Evolutionary conservation across 108 stramenopile species (phyloP).

Genomic region (Cylindrotheca closterium): DNA sequence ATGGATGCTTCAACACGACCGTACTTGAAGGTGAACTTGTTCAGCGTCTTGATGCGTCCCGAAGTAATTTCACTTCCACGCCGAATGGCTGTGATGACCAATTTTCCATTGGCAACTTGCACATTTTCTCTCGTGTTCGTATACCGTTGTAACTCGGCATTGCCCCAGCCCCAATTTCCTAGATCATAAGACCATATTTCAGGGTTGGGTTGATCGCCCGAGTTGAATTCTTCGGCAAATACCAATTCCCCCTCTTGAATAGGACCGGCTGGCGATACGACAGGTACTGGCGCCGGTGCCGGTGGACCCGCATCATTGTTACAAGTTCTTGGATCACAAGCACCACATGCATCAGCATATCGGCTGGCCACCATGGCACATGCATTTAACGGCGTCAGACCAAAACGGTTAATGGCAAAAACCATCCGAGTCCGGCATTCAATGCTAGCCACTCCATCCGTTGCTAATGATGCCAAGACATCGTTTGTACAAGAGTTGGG

Average conservation of each 20-base stretch:
- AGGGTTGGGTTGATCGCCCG: slow-evolving; percentile 17
- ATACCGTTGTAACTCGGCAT: slow-evolving; percentile 20
- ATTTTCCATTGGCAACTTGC: slow-evolving; percentile 1
- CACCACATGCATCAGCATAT: slow-evolving; percentile 7
- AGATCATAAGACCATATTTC: slow-evolving; percentile 43
- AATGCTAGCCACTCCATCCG: background rate
- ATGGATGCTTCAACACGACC: slow-evolving; percentile 23
- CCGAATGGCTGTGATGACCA: slow-evolving; percentile 2
- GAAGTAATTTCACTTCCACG: slow-evolving; percentile 6
- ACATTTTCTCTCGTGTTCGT: slow-evolving; percentile 10
- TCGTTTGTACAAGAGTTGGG: background rate
- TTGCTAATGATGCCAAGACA: background rate
- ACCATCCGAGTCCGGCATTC: slow-evolving; percentile 6
- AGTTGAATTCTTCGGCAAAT: slow-evolving; percentile 52
- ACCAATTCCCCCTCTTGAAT: slow-evolving; percentile 10
- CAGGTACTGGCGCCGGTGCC: background rate
- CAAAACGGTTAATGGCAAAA: background rate
- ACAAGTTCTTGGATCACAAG: background rate
- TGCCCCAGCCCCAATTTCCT: slow-evolving; percentile 34
- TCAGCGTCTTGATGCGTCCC: slow-evolving; percentile 20
- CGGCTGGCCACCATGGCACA: background rate
- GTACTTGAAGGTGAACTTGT: slow-evolving; percentile 18
- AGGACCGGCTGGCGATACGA: background rate
- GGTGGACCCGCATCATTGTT: background rate
- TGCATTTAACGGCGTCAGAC: background rate